These are phyloP conservation scores for Trichoderma sp. DNA, from an alignment of 2,329 filamentous ascomycete species.

Conservation along the genomic window DNA sequence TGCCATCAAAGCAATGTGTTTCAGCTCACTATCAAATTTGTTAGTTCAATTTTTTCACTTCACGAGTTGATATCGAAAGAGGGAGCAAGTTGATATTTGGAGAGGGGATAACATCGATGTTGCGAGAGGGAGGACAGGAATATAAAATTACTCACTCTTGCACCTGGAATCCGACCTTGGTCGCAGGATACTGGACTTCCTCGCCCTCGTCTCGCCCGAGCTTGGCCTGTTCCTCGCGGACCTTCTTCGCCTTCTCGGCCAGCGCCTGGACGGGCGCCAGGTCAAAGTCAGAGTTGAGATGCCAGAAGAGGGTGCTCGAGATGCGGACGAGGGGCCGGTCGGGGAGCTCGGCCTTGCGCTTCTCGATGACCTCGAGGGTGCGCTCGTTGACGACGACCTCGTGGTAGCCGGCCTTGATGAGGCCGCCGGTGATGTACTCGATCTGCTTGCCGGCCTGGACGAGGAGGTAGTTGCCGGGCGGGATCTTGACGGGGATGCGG, in stretches of 20 bases:
- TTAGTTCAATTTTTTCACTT: neutral
- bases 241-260: conserved; percentile 42
- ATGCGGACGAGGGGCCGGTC: conserved; percentile 55
- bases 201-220: conserved; percentile 54
- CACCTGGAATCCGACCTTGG: conserved; percentile 61
- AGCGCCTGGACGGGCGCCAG: conserved; percentile 51
- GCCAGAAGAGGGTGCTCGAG: conserved; percentile 62
- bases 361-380: conserved; percentile 48
- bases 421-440: conserved; percentile 59
- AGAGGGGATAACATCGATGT: too few relatives aligned
- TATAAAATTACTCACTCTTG: conserved; percentile 44
- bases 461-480: conserved; percentile 55
- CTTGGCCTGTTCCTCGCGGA: conserved; percentile 48
- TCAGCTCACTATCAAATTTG: conserved; percentile 42
- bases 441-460: conserved; percentile 64
- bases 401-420: conserved; percentile 61
- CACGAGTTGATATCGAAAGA: neutral
- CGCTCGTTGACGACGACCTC: conserved; percentile 58
- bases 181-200: conserved; percentile 46
- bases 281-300: conserved; percentile 56
- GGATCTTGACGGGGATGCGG: conserved; percentile 58
- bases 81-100: too few relatives aligned
- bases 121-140: neutral
- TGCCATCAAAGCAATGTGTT: conserved; percentile 53
- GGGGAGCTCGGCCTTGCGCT: conserved; percentile 41